Evolutionary conservation across 139 green algal genomes (phyloP).

Genomic region (Volvox africanus): DNA sequence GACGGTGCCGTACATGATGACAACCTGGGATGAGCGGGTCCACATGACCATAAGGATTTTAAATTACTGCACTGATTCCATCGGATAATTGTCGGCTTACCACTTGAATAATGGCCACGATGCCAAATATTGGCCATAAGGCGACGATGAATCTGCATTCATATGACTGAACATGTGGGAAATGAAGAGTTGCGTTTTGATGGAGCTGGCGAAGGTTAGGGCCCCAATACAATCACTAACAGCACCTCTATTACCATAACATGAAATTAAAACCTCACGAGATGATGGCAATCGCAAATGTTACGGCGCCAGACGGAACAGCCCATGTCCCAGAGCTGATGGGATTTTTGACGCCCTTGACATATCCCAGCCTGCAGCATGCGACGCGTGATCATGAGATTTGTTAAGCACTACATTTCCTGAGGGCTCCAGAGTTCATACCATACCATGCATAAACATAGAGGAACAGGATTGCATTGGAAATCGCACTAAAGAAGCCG

Average conservation of each 20-base stretch:
- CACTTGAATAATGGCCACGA: background rate
- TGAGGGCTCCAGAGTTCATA: background rate
- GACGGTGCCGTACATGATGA: background rate
- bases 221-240: too few species aligned
- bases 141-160: slow-evolving; percentile 6
- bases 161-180: too few species aligned
- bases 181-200: too few species aligned
- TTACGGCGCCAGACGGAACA: background rate
- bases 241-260: too few species aligned
- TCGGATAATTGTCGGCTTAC: background rate
- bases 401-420: background rate
- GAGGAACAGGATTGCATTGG: slow-evolving; percentile 28
- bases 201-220: too few species aligned
- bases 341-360: background rate
- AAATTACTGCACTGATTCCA: background rate
- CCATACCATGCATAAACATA: slow-evolving; percentile 26
- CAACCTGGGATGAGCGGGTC: background rate
- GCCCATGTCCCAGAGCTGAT: background rate
- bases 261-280: background rate
- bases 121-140: slow-evolving; percentile 11
- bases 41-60: background rate
- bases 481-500: background rate
- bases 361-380: background rate
- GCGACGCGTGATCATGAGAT: background rate
- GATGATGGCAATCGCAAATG: background rate